phyloP scores from a whole-genome alignment of 352 stramenopile genomes.

The Thraustotheca clavata region DNA sequence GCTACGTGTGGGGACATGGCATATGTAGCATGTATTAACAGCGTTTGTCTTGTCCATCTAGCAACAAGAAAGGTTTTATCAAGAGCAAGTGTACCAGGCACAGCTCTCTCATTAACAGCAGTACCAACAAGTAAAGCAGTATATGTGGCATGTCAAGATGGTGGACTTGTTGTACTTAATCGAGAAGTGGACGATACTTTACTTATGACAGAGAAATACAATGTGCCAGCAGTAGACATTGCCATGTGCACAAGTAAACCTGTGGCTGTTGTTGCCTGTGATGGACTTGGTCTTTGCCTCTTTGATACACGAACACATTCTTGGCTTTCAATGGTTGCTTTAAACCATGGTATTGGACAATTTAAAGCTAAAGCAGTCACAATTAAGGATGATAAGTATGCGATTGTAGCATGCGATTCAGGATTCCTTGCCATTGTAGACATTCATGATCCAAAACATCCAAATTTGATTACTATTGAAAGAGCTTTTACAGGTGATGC shows the following conservation, averaged over 20 bases:
- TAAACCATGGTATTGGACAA: neutral
- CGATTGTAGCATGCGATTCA: slow-evolving; percentile 14
- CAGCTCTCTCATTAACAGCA: slow-evolving; percentile 1
- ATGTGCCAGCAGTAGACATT: slow-evolving; percentile 7
- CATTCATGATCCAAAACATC: slow-evolving; percentile 7
- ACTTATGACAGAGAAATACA: neutral
- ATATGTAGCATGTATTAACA: slow-evolving; percentile 17
- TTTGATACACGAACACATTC: slow-evolving; percentile 15
- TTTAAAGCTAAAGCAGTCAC: slow-evolving; percentile 3
- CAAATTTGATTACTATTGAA: neutral
- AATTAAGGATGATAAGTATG: slow-evolving; percentile 15
- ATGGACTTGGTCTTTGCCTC: slow-evolving; percentile 10
- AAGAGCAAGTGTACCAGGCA: neutral
- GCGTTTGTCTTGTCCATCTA: slow-evolving; percentile 10
- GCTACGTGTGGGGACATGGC: neutral
- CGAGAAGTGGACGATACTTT: neutral
- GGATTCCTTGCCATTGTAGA: slow-evolving; percentile 14
- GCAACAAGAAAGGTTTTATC: neutral
- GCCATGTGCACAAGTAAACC: neutral
- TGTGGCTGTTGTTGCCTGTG: slow-evolving; percentile 16
- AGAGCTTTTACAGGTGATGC: slow-evolving; percentile 9
- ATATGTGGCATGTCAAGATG: slow-evolving; percentile 19
- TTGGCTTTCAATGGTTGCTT: slow-evolving; percentile 9
- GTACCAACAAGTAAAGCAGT: slow-evolving; percentile 13
- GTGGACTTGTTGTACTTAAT: neutral